phyloP scores from a whole-genome alignment of 2,329 filamentous ascomycete genomes.

The Phialophora tarda region DNA sequence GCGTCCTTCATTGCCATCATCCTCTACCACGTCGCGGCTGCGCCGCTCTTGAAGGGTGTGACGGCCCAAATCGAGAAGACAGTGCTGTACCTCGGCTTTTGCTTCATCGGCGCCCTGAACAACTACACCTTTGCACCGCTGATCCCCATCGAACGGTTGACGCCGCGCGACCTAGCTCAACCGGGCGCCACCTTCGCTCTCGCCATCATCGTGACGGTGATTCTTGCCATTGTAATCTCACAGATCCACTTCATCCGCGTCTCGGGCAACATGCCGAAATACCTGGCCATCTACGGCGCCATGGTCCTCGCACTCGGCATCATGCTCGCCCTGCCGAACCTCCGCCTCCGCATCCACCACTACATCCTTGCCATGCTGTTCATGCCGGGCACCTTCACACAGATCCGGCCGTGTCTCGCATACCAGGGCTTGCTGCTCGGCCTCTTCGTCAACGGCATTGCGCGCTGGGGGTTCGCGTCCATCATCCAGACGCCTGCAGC shows the following conservation, averaged over 20 bases:
- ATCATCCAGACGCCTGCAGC: conserved; percentile 81
- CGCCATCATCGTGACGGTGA: conserved; percentile 73
- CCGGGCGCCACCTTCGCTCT: conserved; percentile 86
- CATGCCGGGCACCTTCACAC: conserved; percentile 84
- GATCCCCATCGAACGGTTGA: conserved; percentile 93
- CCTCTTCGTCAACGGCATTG: conserved; percentile 91
- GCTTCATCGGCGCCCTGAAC: conserved; percentile 88
- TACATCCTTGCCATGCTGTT: conserved; percentile 89
- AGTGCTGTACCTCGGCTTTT: conserved; percentile 83
- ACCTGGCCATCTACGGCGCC: conserved; percentile 76
- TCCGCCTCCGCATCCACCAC: conserved; percentile 89
- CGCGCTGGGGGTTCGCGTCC: conserved; percentile 89
- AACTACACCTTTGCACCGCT: conserved; percentile 89
- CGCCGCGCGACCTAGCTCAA: conserved; percentile 86
- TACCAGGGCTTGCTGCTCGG: conserved; percentile 91
- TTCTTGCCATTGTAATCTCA: conserved; percentile 70
- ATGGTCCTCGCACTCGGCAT: conserved; percentile 71
- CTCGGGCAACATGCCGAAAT: conserved; percentile 78
- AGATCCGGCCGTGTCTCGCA: conserved; percentile 80
- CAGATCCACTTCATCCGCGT: conserved; percentile 87
- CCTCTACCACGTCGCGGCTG: conserved; percentile 81
- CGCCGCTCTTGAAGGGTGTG: conserved; percentile 72
- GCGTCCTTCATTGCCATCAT: conserved; percentile 87
- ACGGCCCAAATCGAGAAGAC: conserved; percentile 89
- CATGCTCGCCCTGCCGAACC: conserved; percentile 72